Base-by-base conservation (phyloP, 352 stramenopile species). In the Pythium oligandrum region DNA sequence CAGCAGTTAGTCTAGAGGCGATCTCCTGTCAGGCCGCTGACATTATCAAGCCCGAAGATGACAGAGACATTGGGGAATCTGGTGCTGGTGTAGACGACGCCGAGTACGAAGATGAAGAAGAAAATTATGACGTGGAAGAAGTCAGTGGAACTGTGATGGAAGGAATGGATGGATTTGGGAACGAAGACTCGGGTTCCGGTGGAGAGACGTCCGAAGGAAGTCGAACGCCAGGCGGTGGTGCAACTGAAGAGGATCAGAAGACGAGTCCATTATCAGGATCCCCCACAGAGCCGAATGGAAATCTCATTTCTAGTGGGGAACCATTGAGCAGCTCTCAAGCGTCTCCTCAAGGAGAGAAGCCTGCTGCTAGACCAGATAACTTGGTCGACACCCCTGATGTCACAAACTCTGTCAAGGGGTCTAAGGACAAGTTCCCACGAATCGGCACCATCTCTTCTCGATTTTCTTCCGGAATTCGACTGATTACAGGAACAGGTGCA, bases 391-490 rank as follows among this genome's bases (percentile, higher is more conserved):
- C 43, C 43, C 43, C 56, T 9, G 60, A 84, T 49, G 63, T 84
- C 44, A 70, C 78, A 12, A 75, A 64, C 11, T 75, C 78, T 36
- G 76, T 90, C 11, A 84, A 83, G 48, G 80, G 70, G 4, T 67
- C 78, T 4, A 86, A 84, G 40, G 78, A 78, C 36, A 69, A 65
- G 26, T 71, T 72, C 39, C 38, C 70, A 2, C 74, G 74, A 12
- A 85, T 90, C 51, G 71, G 74, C 17, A 85, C 69, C 26, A 90
- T 92, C 48, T 88, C 77, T 12, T 90, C 78, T 35, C 73, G 78
- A 3, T 86, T 92, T 47, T 87, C 81, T 1, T 82, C 73, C 1
- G 72, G 82, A 3, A 85, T 91, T 44, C 72, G 74, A 40, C 65
- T 92, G 38, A 42, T 67, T n/a, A 68, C 65, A 31, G 61, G 61